Base-by-base conservation (phyloP, 306 rosid genomes). In the Prunus dulcis region DNA sequence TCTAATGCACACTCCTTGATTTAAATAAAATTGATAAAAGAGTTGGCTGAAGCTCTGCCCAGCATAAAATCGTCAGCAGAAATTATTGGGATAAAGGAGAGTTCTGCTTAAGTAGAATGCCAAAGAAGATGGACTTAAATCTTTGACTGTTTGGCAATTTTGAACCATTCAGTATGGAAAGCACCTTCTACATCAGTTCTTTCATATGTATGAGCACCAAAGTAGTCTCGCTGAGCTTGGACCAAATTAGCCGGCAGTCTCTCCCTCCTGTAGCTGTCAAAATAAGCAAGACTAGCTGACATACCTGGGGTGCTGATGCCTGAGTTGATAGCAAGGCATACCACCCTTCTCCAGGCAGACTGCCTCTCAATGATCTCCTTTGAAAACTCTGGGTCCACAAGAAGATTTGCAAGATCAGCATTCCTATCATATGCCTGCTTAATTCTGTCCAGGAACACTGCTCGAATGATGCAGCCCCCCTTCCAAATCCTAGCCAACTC, bases 131-230 rank as follows among this genome's bases (percentile, higher is more conserved):
- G 19, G 80, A 79, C 82, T 88, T 67, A 91, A 52, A 64, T 68
- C 85, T 76, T 87, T 9, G 85, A 88, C 80, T 85, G 91, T 74
- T 82, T 84, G 28, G 97, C 93, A 52, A 93, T 86, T 92, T 89
- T 91, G 96, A 91, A 93, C 98, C 98, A 93, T 75, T 93, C 97
- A 9, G 98, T 91, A 60, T 93, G 98, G 91, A 85, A 93, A 34
- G 96, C 79, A n/a, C 98, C 97, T 47, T 89, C 93, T 0, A 69
- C 30, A 41, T 91, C 98, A 65, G 75, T 77, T 85, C 97, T 85
- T 83, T 93, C 93, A 69, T 91, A 91, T 23, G 98, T 93, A 80
- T 93, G 98, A 72, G 98, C 98, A 60, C 98, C 97, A 22, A 91
- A 93, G 82, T 93, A 93, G 85, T 93, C 98, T 50, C 98, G 76